phyloP scores from a whole-genome alignment of 768 basidiomycete genomes.

The Xerocomus spinulosus region DNA sequence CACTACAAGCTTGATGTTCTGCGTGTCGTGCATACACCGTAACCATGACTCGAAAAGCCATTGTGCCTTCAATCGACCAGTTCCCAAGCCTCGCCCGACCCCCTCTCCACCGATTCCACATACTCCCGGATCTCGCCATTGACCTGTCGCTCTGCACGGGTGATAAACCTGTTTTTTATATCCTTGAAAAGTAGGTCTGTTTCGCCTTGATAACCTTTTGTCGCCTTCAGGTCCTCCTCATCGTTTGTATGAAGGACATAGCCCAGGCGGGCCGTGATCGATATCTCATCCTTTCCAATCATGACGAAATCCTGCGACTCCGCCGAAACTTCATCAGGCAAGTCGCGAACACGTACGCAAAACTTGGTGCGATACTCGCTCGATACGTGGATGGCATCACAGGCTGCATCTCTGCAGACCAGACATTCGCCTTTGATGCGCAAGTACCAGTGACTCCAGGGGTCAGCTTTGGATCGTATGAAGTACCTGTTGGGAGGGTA shows the following conservation, averaged over 20 bases:
- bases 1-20: neutral
- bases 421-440: neutral
- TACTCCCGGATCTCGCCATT: no score
- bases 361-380: slow-evolving; percentile 3
- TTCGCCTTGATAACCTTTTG: neutral
- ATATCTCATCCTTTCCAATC: slow-evolving; percentile 1
- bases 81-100: neutral
- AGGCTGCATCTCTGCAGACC: neutral
- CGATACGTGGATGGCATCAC: slow-evolving; percentile 2
- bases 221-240: neutral
- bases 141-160: no score
- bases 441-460: slow-evolving; percentile 5
- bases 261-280: neutral
- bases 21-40: no score
- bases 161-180: no score
- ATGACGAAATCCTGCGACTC: neutral
- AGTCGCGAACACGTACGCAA: neutral
- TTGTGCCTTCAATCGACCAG: neutral
- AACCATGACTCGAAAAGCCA: neutral
- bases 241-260: neutral
- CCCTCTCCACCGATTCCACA: neutral
- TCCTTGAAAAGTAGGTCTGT: no score
- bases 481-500: neutral
- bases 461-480: slow-evolving; percentile 1
- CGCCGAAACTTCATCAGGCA: no score